Conservation (phyloP, 1,284 basidiomycete species). For the Tilletiopsis washingtonensis region DNA sequence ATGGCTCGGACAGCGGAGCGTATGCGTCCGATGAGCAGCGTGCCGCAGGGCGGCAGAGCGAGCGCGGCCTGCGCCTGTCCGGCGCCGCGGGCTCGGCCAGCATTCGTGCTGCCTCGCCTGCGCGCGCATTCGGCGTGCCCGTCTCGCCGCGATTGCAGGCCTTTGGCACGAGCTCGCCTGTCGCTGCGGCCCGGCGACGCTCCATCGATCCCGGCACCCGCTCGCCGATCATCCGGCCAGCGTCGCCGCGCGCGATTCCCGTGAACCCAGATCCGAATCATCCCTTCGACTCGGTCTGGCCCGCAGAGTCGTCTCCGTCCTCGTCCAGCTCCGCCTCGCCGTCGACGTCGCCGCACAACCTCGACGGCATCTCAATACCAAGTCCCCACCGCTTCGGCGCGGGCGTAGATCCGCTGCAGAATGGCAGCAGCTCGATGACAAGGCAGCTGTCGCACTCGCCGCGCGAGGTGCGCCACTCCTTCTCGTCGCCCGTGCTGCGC, state of each 20-base stretch:
- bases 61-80: not conserved
- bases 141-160: conserved; percentile 31
- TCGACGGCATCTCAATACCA: not conserved
- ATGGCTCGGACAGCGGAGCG: too few species aligned
- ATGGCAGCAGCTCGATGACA: conserved; percentile 16
- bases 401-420: conserved; percentile 5
- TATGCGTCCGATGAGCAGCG: not conserved
- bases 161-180: conserved; percentile 12
- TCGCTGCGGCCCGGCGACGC: conserved; percentile 6
- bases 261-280: conserved; percentile 25
- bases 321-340: not conserved
- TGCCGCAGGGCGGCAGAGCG: not conserved
- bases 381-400: conserved; percentile 2
- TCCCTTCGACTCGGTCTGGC: conserved; percentile 36
- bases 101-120: conserved; percentile 17
- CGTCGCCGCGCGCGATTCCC: conserved; percentile 13
- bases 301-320: not conserved
- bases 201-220: conserved; percentile 10
- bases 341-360: conserved; percentile 4
- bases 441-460: conserved; percentile 16
- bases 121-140: conserved; percentile 17
- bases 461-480: not conserved
- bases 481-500: not conserved
- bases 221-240: conserved; percentile 17
- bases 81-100: not conserved